These are phyloP conservation scores for Hericium erinaceus DNA, from an alignment of 768 basidiomycete genomes.

Conservation along the genomic window DNA sequence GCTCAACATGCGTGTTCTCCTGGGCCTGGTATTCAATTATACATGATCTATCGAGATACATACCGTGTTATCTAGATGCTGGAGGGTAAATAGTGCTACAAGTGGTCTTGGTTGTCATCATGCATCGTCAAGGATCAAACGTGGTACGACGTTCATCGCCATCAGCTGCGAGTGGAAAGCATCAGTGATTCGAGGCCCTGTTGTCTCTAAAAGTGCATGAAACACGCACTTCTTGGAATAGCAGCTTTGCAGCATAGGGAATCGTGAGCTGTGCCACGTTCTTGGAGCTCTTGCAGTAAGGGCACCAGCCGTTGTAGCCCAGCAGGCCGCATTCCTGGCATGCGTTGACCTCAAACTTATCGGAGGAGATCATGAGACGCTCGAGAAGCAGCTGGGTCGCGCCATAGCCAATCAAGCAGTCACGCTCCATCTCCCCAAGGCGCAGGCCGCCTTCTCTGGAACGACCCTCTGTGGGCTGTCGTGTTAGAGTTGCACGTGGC, in stretches of 20 bases:
- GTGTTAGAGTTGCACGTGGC: slow-evolving; percentile 90
- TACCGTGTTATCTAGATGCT: no score
- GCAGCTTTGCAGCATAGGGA: slow-evolving; percentile 89
- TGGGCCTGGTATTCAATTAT: no score
- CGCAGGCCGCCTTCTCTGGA: slow-evolving; percentile 96
- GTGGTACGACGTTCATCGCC: slow-evolving; percentile 96
- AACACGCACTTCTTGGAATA: slow-evolving; percentile 75
- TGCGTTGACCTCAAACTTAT: slow-evolving; percentile 95
- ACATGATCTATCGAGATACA: no score
- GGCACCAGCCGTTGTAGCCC: slow-evolving; percentile 93
- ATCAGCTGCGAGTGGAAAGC: slow-evolving; percentile 49
- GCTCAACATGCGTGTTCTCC: no score
- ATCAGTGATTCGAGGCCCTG: background rate
- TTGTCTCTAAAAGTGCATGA: background rate
- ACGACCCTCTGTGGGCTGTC: slow-evolving; percentile 97
- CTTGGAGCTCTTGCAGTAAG: slow-evolving; percentile 97
- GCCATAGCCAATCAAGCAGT: slow-evolving; percentile 97
- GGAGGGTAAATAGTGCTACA: background rate
- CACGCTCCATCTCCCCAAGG: slow-evolving; percentile 98
- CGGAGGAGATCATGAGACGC: slow-evolving; percentile 97
- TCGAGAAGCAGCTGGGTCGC: slow-evolving; percentile 94
- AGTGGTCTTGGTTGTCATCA: slow-evolving; percentile 16
- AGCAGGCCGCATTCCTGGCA: slow-evolving; percentile 92
- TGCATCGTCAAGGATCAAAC: slow-evolving; percentile 79
- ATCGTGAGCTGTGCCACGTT: slow-evolving; percentile 93